Conservation (phyloP, 2,329 filamentous ascomycete genomes). For the Aspergillus caelatus region DNA sequence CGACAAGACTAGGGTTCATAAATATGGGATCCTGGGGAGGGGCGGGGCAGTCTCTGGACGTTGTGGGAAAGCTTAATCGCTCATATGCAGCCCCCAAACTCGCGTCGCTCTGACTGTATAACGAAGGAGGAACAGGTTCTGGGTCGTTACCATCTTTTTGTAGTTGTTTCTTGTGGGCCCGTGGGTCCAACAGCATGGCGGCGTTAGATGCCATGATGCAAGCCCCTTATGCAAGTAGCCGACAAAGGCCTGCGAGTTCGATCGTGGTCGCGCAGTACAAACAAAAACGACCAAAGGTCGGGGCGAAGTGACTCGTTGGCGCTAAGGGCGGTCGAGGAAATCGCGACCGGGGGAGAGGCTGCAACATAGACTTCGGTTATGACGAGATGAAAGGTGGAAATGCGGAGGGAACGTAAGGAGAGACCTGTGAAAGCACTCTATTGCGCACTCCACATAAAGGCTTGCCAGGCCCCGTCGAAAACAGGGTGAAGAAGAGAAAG, state of each 20-base stretch:
- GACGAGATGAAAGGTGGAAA: background rate
- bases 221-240: conserved; percentile 18
- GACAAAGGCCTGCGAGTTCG: conserved; percentile 9
- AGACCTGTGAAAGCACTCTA: background rate
- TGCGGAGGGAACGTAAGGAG: conserved; percentile 2
- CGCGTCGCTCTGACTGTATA: conserved; percentile 13
- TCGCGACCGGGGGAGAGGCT: conserved; percentile 3
- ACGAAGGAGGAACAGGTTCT: conserved; percentile 12
- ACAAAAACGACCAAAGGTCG: background rate
- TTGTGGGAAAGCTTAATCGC: conserved; percentile 14
- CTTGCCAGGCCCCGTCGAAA: background rate
- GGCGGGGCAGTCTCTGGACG: conserved; percentile 17
- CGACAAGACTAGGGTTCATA: conserved; percentile 16
- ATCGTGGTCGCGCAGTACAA: background rate
- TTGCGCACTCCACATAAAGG: background rate
- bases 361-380: background rate
- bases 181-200: conserved; percentile 48
- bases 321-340: background rate
- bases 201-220: conserved; percentile 43
- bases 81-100: conserved; percentile 11
- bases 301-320: conserved; percentile 2
- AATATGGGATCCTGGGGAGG: conserved; percentile 19
- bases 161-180: conserved; percentile 41
- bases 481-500: background rate
- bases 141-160: conserved; percentile 38